Evolutionary conservation across 768 basidiomycete genomes (phyloP), one percentile per base, ranked within the genome.

Genomic region (Mycena leptocephala): DNA sequence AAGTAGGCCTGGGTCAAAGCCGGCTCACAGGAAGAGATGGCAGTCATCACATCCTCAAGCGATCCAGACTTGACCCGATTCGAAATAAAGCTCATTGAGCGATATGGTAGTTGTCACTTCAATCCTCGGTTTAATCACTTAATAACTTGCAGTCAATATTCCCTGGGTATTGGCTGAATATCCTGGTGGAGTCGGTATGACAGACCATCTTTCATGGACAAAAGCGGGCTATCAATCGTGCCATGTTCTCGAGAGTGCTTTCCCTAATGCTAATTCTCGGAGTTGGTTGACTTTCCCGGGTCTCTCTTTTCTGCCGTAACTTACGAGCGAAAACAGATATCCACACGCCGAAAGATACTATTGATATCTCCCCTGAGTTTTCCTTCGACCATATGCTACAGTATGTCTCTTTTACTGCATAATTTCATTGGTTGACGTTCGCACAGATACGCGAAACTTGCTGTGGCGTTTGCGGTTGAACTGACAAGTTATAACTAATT

Each of bases 161-260:
- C 78, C 78, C 11, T 79, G 74, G 73, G 70, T 75, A 32, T 13
- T 33, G 59, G 71, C 58, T 13, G 41, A 28, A 1, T 75, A 79
- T 22, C 72, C 78, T 2, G 68, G 66, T 2, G 26, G 35, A 13
- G 18, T 26, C 16, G 39, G 37, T 35, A 7, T 9, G 18, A 70
- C 64, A 14, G 72, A 68, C 58, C 55, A 80, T 78, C 90, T 90
- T 39, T 89, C 90, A 26, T 93, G 92, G 92, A 83, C 79, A 30
- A 90, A 88, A 82, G 92, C 91, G 30, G 93, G 93, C 62, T 93
- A 93, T 77, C 92, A 90, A 35, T 87, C 89, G 72, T 87, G 89
- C 30, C 93, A 93, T 83, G 87, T 89, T 22, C 90, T 93, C 64
- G 91, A 92, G 82, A 87, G 86, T 65, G 33, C 85, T 22, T 92